Conservation (phyloP, 352 stramenopile species). For the Albugo laibachii region DNA sequence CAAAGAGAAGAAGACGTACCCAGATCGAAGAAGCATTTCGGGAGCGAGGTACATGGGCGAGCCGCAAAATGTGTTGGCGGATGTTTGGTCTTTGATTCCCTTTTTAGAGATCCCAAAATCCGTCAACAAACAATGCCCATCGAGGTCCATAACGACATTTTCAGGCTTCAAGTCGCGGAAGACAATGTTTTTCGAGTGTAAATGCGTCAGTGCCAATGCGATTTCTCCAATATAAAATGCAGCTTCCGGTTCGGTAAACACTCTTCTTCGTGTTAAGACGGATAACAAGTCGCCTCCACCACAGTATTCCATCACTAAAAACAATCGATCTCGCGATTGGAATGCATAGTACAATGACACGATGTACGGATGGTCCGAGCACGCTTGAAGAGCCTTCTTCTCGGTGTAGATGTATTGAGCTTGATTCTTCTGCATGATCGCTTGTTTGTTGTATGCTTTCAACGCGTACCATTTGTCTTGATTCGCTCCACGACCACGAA, state of each 20-base stretch:
- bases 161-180: conserved; percentile 77
- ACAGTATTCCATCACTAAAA: conserved; percentile 78
- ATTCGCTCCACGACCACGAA: conserved; percentile 67
- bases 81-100: conserved; percentile 70
- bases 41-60: conserved; percentile 75
- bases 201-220: conserved; percentile 47
- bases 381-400: conserved; percentile 60
- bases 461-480: conserved; percentile 73
- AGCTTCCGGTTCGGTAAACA: conserved; percentile 54
- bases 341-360: conserved; percentile 72
- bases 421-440: conserved; percentile 78
- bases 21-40: conserved; percentile 63
- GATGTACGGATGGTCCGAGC: conserved; percentile 73
- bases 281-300: conserved; percentile 60
- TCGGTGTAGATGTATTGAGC: conserved; percentile 77
- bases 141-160: conserved; percentile 72
- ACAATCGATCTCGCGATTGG: conserved; percentile 65
- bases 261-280: conserved; percentile 48
- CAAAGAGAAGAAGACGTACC: conserved; percentile 9
- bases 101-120: conserved; percentile 80
- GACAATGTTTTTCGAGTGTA: conserved; percentile 77
- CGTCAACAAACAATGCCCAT: conserved; percentile 58
- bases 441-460: conserved; percentile 79
- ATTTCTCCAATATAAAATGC: conserved; percentile 79
- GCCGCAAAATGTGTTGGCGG: conserved; percentile 69